These are phyloP conservation scores for Metschnikowia henanensis DNA, from an alignment of 805 yeast genomes.

Conservation along the genomic window DNA sequence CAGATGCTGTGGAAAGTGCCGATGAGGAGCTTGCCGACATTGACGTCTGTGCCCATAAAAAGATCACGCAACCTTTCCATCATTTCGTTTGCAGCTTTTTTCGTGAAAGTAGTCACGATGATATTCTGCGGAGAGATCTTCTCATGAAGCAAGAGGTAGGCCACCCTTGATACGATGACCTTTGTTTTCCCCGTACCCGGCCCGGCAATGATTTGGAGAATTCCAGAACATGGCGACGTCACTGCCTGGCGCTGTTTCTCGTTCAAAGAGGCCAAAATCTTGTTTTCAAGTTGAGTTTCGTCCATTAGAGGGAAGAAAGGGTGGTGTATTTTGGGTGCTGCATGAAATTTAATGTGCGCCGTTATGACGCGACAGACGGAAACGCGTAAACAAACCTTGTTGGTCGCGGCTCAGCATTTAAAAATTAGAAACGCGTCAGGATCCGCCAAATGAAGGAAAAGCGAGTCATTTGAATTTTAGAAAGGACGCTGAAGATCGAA, in stretches of 20 bases:
- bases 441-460: no score
- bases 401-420: no score
- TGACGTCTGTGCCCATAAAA: constrained; percentile 35
- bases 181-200: constrained; percentile 80
- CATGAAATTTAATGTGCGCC: neutral
- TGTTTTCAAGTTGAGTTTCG: neutral
- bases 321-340: neutral
- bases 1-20: constrained; percentile 95
- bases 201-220: constrained; percentile 56
- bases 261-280: constrained; percentile 33
- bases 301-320: neutral
- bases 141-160: constrained; percentile 55
- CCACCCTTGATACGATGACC: constrained; percentile 78
- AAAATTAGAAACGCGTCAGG: no score
- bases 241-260: constrained; percentile 45
- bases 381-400: neutral
- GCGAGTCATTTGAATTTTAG: no score
- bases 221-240: constrained; percentile 25
- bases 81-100: constrained; percentile 90
- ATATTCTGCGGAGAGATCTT: constrained; percentile 59
- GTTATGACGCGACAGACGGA: neutral
- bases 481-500: no score
- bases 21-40: constrained; percentile 51
- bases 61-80: constrained; percentile 51
- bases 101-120: constrained; percentile 90